Percentiles rank a stretch among this genome's conserved stretches.
phyloP scores from a whole-genome alignment of 2,329 filamentous ascomycete genomes.

The Exophiala spinifera region DNA sequence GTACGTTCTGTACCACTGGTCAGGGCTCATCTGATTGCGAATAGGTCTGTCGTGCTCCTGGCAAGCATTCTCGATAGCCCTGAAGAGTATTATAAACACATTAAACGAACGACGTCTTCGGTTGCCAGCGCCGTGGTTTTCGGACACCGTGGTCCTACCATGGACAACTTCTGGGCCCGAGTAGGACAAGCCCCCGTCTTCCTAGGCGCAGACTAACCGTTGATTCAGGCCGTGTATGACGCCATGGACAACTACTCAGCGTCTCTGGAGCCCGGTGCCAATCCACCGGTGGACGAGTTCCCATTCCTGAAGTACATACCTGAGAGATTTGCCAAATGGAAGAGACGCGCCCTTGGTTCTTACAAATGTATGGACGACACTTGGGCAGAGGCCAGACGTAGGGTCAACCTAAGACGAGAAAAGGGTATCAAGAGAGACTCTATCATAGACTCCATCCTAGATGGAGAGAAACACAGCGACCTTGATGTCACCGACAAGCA shows the following conservation, averaged over 20 bases:
- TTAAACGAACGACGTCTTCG: constrained; percentile 23
- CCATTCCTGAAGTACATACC: constrained; percentile 21
- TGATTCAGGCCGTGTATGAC: constrained; percentile 17
- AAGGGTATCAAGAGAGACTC: constrained; percentile 11
- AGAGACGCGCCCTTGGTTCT: constrained; percentile 6
- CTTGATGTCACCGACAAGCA: constrained; percentile 7
- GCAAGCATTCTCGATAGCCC: constrained; percentile 15
- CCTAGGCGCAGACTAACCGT: background rate
- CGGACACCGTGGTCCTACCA: constrained; percentile 17
- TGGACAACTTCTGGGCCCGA: constrained; percentile 10
- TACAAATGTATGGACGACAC: constrained; percentile 18
- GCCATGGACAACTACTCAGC: constrained; percentile 17
- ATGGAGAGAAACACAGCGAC: constrained; percentile 12
- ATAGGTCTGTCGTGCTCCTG: constrained; percentile 9
- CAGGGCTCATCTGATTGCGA: background rate
- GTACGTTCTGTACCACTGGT: background rate
- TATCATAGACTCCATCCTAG: constrained; percentile 13
- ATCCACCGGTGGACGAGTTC: constrained; percentile 26
- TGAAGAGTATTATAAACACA: constrained; percentile 17
- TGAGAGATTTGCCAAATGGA: constrained; percentile 15
- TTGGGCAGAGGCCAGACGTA: constrained; percentile 8
- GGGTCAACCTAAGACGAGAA: background rate
- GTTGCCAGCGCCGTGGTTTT: constrained; percentile 23
- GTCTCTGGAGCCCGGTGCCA: constrained; percentile 20
- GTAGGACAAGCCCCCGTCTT: background rate